These are phyloP conservation scores for Penicillium atrosanguineum DNA, from an alignment of 495 filamentous ascomycete species.

Conservation along the genomic window DNA sequence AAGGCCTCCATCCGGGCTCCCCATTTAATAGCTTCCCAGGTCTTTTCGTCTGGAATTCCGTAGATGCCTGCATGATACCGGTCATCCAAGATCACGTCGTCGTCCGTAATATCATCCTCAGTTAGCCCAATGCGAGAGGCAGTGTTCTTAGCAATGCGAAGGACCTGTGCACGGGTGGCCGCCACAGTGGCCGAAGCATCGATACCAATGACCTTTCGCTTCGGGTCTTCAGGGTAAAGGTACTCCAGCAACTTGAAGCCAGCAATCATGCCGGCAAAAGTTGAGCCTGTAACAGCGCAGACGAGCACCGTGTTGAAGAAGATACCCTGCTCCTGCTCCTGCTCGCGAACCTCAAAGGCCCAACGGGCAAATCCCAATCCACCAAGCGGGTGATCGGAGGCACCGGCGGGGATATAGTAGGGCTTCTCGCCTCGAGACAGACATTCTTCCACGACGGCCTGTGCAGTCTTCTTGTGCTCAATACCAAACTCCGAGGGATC, in stretches of 20 bases:
- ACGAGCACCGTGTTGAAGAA: slow-evolving; percentile 62
- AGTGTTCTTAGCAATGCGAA: slow-evolving; percentile 58
- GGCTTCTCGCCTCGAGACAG: slow-evolving; percentile 45
- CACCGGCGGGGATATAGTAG: slow-evolving; percentile 65
- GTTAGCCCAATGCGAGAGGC: slow-evolving; percentile 54
- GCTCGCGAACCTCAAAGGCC: slow-evolving; percentile 58
- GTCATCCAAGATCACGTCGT: slow-evolving; percentile 58
- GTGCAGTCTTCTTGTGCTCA: slow-evolving; percentile 55
- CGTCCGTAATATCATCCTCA: slow-evolving; percentile 52
- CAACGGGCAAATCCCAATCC: slow-evolving; percentile 63
- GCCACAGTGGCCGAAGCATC: slow-evolving; percentile 58
- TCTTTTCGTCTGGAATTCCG: slow-evolving; percentile 56
- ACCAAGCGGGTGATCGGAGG: slow-evolving; percentile 63
- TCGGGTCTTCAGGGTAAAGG: slow-evolving; percentile 30
- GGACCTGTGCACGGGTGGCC: slow-evolving; percentile 55
- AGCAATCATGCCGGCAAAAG: slow-evolving; percentile 61
- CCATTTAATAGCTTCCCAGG: slow-evolving; percentile 60
- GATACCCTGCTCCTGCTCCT: slow-evolving; percentile 55
- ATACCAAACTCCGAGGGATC: slow-evolving; percentile 55
- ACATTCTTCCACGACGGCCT: slow-evolving; percentile 45
- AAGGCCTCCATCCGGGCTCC: slow-evolving; percentile 60
- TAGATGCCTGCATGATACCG: slow-evolving; percentile 60
- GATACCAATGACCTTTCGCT: slow-evolving; percentile 56
- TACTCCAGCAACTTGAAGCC: slow-evolving; percentile 59
- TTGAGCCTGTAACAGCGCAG: slow-evolving; percentile 61